phyloP scores from a whole-genome alignment of 768 basidiomycete genomes.

The Crassisporium funariophilum region DNA sequence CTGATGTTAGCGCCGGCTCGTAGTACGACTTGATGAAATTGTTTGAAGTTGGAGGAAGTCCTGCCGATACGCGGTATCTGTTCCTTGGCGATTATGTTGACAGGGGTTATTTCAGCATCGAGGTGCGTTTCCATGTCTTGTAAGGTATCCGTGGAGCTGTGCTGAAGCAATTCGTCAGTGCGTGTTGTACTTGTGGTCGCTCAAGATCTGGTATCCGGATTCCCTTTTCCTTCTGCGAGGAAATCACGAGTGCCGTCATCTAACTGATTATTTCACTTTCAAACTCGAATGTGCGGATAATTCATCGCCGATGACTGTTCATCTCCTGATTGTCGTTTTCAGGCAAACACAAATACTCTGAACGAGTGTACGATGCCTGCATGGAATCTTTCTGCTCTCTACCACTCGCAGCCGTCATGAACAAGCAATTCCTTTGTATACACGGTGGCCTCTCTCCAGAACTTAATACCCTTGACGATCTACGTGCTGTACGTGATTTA shows the following conservation, averaged over 20 bases:
- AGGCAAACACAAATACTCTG: constrained; percentile 99
- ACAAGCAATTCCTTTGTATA: constrained; percentile 98
- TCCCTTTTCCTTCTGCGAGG: constrained; percentile 96
- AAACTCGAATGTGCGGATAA: constrained; percentile 87
- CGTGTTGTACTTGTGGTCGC: constrained; percentile 94
- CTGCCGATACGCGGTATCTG: constrained; percentile 90
- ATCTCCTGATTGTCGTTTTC: constrained; percentile 11
- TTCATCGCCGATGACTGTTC: constrained; percentile 1
- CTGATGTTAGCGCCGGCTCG: constrained; percentile 8
- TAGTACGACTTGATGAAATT: constrained; percentile 95
- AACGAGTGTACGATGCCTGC: constrained; percentile 94
- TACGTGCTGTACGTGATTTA: constrained; percentile 66
- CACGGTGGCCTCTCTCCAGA: constrained; percentile 97
- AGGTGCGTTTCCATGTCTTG: constrained; percentile 51
- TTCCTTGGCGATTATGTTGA: constrained; percentile 95
- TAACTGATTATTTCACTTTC: constrained; percentile 99
- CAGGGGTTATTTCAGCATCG: constrained; percentile 92
- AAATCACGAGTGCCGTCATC: constrained; percentile 97
- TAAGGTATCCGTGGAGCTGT: not conserved
- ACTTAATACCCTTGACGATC: constrained; percentile 92
- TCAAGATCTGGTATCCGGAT: constrained; percentile 99
- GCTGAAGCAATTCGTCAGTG: constrained; percentile 57
- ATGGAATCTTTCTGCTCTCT: constrained; percentile 97
- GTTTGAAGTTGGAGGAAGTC: constrained; percentile 92
- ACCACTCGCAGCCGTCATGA: constrained; percentile 97